Percentiles rank a stretch among this genome's conserved stretches.
Conservation (phyloP, 495 filamentous ascomycete genomes). For the Gamarada debralockiae region DNA sequence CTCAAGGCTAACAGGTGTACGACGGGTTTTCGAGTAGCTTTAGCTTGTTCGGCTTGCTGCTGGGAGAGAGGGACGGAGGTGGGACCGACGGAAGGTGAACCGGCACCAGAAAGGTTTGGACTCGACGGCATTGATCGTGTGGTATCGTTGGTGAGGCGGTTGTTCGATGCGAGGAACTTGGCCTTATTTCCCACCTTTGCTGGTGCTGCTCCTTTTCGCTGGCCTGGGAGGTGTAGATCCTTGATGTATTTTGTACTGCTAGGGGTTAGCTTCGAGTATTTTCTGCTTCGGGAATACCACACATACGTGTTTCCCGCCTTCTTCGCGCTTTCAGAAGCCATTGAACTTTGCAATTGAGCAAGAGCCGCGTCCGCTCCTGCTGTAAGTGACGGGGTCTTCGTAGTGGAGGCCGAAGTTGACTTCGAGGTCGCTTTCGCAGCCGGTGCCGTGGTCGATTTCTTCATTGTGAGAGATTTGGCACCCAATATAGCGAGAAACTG, state of each 20-base stretch:
- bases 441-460: conserved; percentile 24
- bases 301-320: conserved; percentile 53
- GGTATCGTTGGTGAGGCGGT: conserved; percentile 39
- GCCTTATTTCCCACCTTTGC: conserved; percentile 27
- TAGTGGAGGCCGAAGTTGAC: conserved; percentile 41
- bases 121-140: conserved; percentile 61
- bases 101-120: conserved; percentile 52
- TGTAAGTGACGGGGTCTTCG: conserved; percentile 21
- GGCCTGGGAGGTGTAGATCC: conserved; percentile 25
- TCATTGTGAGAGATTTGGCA: conserved; percentile 47
- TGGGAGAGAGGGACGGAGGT: conserved; percentile 44
- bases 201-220: conserved; percentile 19
- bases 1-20: conserved; percentile 69
- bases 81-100: conserved; percentile 46
- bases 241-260: conserved; percentile 31
- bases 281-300: conserved; percentile 16
- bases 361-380: conserved; percentile 29
- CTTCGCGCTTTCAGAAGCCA: conserved; percentile 32
- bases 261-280: conserved; percentile 29
- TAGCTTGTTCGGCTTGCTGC: conserved; percentile 45
- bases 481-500: conserved; percentile 30
- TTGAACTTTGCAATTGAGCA: conserved; percentile 33
- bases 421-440: conserved; percentile 14
- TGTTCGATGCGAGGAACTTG: conserved; percentile 26
- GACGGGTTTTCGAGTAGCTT: conserved; percentile 56